Evolutionary conservation across 352 stramenopile genomes (phyloP).

Genomic region (Phytophthora lateralis): DNA sequence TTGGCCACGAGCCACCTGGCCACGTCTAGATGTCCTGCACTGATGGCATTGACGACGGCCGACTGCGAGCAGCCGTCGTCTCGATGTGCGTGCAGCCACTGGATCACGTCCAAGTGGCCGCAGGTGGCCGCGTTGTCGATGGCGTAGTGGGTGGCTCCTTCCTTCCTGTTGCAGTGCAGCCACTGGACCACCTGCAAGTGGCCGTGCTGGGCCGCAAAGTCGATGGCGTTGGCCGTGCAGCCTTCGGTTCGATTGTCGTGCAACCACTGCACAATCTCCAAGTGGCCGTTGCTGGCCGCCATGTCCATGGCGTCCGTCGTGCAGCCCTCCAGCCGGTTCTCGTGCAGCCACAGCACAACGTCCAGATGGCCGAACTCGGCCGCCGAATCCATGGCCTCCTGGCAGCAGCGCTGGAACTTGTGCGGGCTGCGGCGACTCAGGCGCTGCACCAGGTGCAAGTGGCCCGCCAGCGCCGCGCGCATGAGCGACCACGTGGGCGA

Average conservation of each 20-base stretch:
- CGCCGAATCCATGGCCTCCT: constrained; percentile 66
- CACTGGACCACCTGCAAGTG: constrained; percentile 67
- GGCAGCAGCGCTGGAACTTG: constrained; percentile 55
- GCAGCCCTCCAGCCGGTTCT: constrained; percentile 53
- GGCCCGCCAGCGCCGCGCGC: constrained; percentile 52
- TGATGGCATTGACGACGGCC: constrained; percentile 67
- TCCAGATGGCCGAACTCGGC: constrained; percentile 66
- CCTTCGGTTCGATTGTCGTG: constrained; percentile 59
- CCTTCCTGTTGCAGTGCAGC: constrained; percentile 55
- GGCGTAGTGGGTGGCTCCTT: constrained; percentile 55
- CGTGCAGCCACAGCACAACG: constrained; percentile 64
- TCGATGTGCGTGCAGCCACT: constrained; percentile 59
- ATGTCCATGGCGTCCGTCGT: constrained; percentile 75
- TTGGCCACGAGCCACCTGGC: constrained; percentile 61
- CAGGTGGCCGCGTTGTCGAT: constrained; percentile 66
- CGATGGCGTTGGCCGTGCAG: constrained; percentile 66
- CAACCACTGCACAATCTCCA: constrained; percentile 64
- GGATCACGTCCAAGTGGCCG: constrained; percentile 51
- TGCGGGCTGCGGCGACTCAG: constrained; percentile 42
- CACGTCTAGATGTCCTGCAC: constrained; percentile 54
- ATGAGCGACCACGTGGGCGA: constrained; percentile 60
- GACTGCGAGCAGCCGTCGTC: constrained; percentile 72
- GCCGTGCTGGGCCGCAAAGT: constrained; percentile 64
- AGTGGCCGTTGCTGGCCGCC: constrained; percentile 59
- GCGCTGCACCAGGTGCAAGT: constrained; percentile 54